phyloP scores from a whole-genome alignment of 1,284 basidiomycete species.

The Heliocybe sulcata region DNA sequence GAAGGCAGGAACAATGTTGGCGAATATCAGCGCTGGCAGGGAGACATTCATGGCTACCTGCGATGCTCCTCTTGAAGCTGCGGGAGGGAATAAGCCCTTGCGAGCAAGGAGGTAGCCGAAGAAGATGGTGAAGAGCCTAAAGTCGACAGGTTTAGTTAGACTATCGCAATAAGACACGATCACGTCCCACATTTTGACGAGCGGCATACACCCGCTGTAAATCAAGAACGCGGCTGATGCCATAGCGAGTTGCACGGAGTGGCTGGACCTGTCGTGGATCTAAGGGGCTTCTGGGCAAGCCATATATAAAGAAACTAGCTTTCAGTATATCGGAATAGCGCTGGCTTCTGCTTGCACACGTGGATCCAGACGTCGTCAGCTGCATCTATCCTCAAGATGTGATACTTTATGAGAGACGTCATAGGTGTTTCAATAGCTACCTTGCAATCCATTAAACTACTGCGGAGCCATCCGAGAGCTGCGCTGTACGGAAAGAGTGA shows the following conservation, averaged over 20 bases:
- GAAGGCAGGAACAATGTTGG: conserved; percentile 33
- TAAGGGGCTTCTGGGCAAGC: not conserved
- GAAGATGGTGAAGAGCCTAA: conserved; percentile 25
- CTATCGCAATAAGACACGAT: not conserved
- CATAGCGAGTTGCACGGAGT: not conserved
- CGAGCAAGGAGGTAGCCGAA: conserved; percentile 26
- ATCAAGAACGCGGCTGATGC: conserved; percentile 4
- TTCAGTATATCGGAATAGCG: not conserved
- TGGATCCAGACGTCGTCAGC: no score
- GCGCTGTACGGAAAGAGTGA: no score
- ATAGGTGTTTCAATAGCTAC: no score
- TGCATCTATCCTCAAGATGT: no score
- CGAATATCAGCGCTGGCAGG: conserved; percentile 30
- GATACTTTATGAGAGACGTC: no score
- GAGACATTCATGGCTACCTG: conserved; percentile 32
- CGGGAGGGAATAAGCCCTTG: conserved; percentile 25
- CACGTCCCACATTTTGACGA: conserved; percentile 2
- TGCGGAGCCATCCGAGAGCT: no score
- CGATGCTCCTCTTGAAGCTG: conserved; percentile 28
- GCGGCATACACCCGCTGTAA: conserved; percentile 5
- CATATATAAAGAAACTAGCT: not conserved
- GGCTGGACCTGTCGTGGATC: not conserved
- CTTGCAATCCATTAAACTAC: no score
- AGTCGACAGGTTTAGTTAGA: not conserved
- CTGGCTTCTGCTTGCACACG: not conserved